Evolutionary conservation across 352 stramenopile genomes (phyloP), one percentile per base, ranked within the genome.

Genomic region (Pythium phragmiticola): DNA sequence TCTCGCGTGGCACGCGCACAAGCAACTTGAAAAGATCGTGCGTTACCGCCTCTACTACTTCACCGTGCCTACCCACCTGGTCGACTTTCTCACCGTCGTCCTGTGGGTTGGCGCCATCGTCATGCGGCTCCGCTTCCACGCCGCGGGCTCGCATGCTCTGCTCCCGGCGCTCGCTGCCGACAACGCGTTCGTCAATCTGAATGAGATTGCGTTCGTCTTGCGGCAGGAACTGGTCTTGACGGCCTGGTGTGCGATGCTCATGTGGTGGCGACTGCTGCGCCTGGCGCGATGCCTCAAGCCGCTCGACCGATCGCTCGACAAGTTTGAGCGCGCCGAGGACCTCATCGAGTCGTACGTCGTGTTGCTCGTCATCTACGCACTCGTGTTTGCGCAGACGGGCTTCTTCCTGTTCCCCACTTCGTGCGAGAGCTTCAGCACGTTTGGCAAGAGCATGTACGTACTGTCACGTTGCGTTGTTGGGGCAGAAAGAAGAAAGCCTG

Each of bases 31-130:
- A 13, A 89, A 88, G 47, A 37, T 90, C 13, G 21, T 74, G 19
- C 73, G 82, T 19, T 90, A 89, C 57, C 74, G 76, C 5, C 68
- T 74, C 28, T 87, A 84, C 57, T 90, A 88, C 70, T 87, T 90
- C 49, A 57, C 76, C 41, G 70, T 90, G 14, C 65, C 65, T 0
- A 75, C 56, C 5, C 83, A 92, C 55, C 19, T 87, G 3, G 55
- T 79, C 13, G 83, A 92, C 49, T 82, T 82, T 13, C 46, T 72
- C 30, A 78, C 88, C 30, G 62, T 87, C 8, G 66, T 66, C 34
- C 52, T 89, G 0, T 88, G 79, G 73, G 11, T 59, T 11, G 63
- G 69, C 0, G 61, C 80, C 6, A 68, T 84, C 41, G 63, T 51
- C 2, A 33, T 73, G 0, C 77, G 80, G 0, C n/a, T 87, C 2